Conservation (phyloP, 2,329 filamentous ascomycete species). For the Colletotrichum higginsianum region DNA sequence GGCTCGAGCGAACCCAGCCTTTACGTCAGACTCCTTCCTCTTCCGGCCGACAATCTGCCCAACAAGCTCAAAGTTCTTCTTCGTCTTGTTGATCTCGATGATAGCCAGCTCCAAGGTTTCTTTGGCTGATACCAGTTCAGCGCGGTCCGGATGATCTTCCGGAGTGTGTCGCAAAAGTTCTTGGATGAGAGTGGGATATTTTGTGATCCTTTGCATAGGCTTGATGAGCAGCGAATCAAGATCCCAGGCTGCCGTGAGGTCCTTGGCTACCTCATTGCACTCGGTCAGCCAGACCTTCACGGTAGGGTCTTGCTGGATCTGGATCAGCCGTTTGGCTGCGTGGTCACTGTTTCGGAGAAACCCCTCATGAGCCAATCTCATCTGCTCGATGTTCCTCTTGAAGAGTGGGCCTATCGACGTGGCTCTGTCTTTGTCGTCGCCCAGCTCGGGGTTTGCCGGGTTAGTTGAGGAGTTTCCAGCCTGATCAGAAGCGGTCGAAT, state of each 20-base stretch:
- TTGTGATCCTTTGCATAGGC: slow-evolving; percentile 93
- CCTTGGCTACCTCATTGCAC: slow-evolving; percentile 92
- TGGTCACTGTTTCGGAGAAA: slow-evolving; percentile 76
- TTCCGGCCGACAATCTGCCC: slow-evolving; percentile 90
- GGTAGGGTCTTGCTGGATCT: slow-evolving; percentile 74
- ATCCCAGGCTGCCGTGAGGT: slow-evolving; percentile 95
- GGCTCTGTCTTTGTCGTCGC: slow-evolving; percentile 67
- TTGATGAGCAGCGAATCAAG: slow-evolving; percentile 97
- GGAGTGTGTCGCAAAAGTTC: slow-evolving; percentile 86
- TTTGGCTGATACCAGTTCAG: slow-evolving; percentile 70
- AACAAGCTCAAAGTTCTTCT: slow-evolving; percentile 93
- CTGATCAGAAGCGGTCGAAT: slow-evolving; percentile 58
- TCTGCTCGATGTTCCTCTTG: slow-evolving; percentile 69
- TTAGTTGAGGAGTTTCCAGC: slow-evolving; percentile 50
- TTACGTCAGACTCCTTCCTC: slow-evolving; percentile 89
- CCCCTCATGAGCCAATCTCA: slow-evolving; percentile 73
- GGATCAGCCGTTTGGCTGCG: slow-evolving; percentile 72
- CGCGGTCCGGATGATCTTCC: slow-evolving; percentile 85
- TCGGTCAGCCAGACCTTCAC: slow-evolving; percentile 91
- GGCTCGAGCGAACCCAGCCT: slow-evolving; percentile 86
- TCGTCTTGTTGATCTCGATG: slow-evolving; percentile 93
- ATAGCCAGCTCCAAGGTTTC: slow-evolving; percentile 75
- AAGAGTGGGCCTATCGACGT: slow-evolving; percentile 70
- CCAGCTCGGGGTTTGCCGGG: slow-evolving; percentile 58
- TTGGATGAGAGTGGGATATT: slow-evolving; percentile 90